Evolutionary conservation across 345 rosid genomes (phyloP), one percentile per base, ranked within the genome.

Genomic region (Bretschneidera sinensis): DNA sequence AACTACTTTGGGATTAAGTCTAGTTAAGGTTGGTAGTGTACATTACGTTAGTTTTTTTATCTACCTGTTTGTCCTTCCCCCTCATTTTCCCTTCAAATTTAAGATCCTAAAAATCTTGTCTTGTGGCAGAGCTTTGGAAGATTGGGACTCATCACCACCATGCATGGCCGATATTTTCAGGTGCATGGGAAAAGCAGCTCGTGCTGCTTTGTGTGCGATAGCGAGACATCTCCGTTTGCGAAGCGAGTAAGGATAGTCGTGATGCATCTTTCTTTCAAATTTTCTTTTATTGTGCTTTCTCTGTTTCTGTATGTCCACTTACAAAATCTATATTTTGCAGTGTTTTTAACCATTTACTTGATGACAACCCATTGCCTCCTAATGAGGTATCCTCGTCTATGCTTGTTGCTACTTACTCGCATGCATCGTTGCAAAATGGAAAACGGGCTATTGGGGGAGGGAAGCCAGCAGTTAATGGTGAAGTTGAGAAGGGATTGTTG

Each of bases 181-280:
- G 81, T 83, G 94, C 57, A 83, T 92, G 94, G 98, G 98, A 43
- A 92, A 82, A 78, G 98, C 83, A 60, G 98, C 98, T 74, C 87
- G 98, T 53, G 86, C 89, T 71, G 85, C 88, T 70, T 71, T 92
- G 54, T 83, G 83, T 76, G 94, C 87, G 16, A 75, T 92, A 59
- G 94, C 98, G 35, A 83, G 97, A 69, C 90, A 92, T 83, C 92
- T 92, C 58, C 96, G 97, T 66, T 61, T 92, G 70, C 81, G 91
- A 78, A 87, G 95, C 96, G 96, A 89, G 98, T 92, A 87, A 79
- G 85, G 74, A 76, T 74, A 68, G 55, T 59, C 55, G 57, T 78
- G 76, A 57, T 61, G 63, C 67, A 49, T 67, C 56, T 18, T 61
- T 71, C 56, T 57, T 64, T 69, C 21, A 49, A 51, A 57, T 60